Base-by-base conservation (phyloP, 306 rosid species). In the Dalbergia cultrata region DNA sequence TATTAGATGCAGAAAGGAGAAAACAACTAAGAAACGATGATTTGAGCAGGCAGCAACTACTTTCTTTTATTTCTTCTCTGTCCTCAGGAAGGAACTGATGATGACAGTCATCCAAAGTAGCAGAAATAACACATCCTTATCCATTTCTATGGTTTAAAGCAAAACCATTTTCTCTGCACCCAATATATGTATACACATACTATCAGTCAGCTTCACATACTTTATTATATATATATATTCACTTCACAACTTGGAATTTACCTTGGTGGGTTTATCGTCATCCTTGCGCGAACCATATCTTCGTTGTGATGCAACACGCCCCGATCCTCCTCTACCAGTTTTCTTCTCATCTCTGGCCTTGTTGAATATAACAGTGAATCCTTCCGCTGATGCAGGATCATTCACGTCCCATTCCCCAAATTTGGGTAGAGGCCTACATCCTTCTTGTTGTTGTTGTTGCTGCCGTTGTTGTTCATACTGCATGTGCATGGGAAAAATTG, bases 391-490 rank as follows among this genome's bases (percentile, higher is more conserved):
- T 14, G 97, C 92, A 7, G 98, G 98, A 80, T 95, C 87, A 17
- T 91, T 92, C 80, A 87, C 97, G 76, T 95, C 98, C 97, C 98
- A 92, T 61, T 95, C 97, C 45, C 98, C 98, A 47, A 91, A 95
- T 77, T 95, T 94, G 10, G 97, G 97, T 54, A 92, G 80, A 54
- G 95, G 81, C 76, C 63, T 86, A 31, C 85, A 85, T 9, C 77
- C 80, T 12, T 26, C 3, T 26, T 26, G 1, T 21, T 21, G 22
- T 21, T 21, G 22, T 21, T 21, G 22, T 1, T 21, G 22, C 22
- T 1, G 22, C 22, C 22, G 31, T 26, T 88, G 85, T 34, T 57
- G 73, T 26, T 90, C 90, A 77, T 77, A 72, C 93, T 92, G 83
- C 87, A 70, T 67, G 22, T 54, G 14, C 21, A 39, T 49, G 41